phyloP scores from a whole-genome alignment of 345 rosid genomes.

The Noccaea bulbosa region DNA sequence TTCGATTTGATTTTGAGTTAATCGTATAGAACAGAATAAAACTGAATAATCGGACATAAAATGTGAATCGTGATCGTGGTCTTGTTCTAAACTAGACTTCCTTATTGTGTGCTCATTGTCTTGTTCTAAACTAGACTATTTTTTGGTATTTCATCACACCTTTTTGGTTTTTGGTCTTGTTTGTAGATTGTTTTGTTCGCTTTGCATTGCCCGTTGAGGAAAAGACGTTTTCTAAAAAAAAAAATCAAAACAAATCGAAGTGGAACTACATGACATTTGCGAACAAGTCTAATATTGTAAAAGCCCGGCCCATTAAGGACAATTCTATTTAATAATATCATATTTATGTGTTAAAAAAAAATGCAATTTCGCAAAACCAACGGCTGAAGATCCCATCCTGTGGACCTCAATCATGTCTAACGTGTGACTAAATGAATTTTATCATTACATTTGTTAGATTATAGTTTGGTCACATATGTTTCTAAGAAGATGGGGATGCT shows the following conservation, averaged over 20 bases:
- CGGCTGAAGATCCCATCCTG: slow-evolving; percentile 23
- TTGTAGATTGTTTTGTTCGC: neutral
- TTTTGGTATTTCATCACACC: neutral
- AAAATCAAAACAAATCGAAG: neutral
- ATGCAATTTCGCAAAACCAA: slow-evolving; percentile 30
- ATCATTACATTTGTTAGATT: neutral
- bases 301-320: slow-evolving; percentile 26
- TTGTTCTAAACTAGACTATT: slow-evolving; percentile 2
- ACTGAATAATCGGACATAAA: neutral
- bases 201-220: neutral
- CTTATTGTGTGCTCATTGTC: neutral
- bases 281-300: neutral
- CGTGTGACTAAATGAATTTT: neutral
- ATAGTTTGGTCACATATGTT: too few species aligned
- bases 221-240: too few species aligned
- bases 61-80: neutral
- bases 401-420: slow-evolving; percentile 18
- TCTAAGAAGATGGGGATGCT: too few species aligned
- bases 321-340: neutral
- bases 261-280: neutral
- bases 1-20: slow-evolving; percentile 1
- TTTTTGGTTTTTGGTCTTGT: neutral
- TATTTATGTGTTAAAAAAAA: slow-evolving; percentile 2
- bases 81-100: slow-evolving; percentile 1
- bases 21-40: neutral